Evolutionary conservation across 208 protist genomes (phyloP).

Genomic region (Trichomonas tenax): DNA sequence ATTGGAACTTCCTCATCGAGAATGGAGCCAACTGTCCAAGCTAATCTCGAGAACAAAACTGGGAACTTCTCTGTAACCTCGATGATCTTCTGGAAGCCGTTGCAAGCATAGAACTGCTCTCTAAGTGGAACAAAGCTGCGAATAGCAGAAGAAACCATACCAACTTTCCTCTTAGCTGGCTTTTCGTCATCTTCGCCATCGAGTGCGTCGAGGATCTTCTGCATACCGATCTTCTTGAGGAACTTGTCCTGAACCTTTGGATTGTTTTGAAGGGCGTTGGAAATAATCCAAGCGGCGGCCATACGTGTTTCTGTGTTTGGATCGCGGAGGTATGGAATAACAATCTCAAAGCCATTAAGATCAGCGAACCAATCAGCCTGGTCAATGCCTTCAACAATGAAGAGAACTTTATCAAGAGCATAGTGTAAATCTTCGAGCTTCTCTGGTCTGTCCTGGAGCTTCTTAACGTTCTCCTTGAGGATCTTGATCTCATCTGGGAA

Average conservation of each 20-base stretch:
- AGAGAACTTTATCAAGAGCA: not conserved
- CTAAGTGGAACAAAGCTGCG: not conserved
- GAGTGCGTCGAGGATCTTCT: not conserved
- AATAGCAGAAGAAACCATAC: not conserved
- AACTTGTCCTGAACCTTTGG: not conserved
- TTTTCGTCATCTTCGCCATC: not conserved
- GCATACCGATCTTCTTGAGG: not conserved
- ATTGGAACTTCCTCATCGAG: not conserved
- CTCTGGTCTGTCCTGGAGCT: not conserved
- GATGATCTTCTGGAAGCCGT: not conserved
- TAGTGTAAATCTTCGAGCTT: not conserved
- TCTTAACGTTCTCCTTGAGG: not conserved
- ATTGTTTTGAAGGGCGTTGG: not conserved
- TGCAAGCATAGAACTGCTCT: not conserved
- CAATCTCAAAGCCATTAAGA: not conserved
- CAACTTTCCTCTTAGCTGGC: not conserved
- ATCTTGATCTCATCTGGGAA: not conserved
- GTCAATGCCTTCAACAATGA: not conserved
- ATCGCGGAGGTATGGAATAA: not conserved
- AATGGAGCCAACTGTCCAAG: not conserved
- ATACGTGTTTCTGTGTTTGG: not conserved
- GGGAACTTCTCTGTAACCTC: not conserved
- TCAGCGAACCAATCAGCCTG: constrained; percentile 1
- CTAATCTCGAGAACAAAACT: not conserved
- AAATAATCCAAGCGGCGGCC: constrained; percentile 3